Conservation (phyloP, 139 green algal species). For the Coccomyxa sp. region DNA sequence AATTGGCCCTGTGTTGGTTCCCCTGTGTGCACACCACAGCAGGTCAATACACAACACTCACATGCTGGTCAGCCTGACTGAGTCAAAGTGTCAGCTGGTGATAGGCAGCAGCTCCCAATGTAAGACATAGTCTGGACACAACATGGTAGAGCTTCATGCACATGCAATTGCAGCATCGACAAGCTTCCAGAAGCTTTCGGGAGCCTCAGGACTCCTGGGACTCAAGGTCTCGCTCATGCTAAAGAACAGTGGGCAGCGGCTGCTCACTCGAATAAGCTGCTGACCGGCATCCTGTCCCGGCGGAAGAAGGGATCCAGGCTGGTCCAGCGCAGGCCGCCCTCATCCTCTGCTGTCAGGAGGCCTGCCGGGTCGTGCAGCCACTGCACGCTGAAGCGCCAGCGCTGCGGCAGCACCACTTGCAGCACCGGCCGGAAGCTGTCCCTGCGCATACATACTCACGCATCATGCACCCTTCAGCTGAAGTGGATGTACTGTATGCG, state of each 20-base stretch:
- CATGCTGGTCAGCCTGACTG: not conserved
- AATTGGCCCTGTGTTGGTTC: not conserved
- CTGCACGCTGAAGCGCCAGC: not conserved
- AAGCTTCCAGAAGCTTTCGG: not conserved
- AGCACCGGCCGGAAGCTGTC: not conserved
- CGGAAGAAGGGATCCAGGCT: not conserved
- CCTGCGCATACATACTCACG: too few relatives aligned
- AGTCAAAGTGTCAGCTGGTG: not conserved
- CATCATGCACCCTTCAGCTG: too few relatives aligned
- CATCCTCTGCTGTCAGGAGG: not conserved
- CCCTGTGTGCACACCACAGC: not conserved
- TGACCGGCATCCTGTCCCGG: not conserved
- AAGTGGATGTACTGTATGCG: not conserved
- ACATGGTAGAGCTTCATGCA: too few relatives aligned
- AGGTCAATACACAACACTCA: not conserved
- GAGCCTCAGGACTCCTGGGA: not conserved
- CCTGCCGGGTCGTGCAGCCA: not conserved
- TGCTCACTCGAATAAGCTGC: not conserved
- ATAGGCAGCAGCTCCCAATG: not conserved
- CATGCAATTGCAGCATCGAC: not conserved
- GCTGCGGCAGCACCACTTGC: not conserved
- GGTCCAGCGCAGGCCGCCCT: not conserved
- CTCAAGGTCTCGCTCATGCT: not conserved
- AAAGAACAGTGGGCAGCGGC: not conserved
- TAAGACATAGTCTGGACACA: too few relatives aligned